Base-by-base conservation (phyloP, 345 rosid species). In the Camelina hispida region DNA sequence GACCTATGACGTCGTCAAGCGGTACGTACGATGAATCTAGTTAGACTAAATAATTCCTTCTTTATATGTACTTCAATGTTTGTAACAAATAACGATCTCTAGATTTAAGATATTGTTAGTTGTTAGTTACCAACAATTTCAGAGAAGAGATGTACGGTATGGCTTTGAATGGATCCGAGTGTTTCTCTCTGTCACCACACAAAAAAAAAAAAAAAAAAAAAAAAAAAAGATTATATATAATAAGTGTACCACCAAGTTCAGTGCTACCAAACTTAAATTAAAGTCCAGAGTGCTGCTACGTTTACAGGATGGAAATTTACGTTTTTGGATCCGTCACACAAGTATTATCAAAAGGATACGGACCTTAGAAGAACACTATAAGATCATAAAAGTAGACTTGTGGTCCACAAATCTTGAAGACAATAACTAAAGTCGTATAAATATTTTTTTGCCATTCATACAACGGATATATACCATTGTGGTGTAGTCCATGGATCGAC, bases 21-120 rank as follows among this genome's bases (percentile, higher is more conserved):
- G 42, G 76, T 63, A 53, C 70, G 76, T 63, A 53, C 70, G 70
- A 63, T 63, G 70, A 63, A 62, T 52, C 63, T 73, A 73, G 11
- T 47, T 71, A 71, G 25, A 37, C 51, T 48, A 60, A 22, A 3
- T 22, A 46, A 22, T 47, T 46, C 13, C 32, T 35, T 22, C n/a
- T 34, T 20, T 35, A 34, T 42, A 71, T 61, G 44, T 46, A n/a
- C n/a, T 9, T 57, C 16, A 47, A 18, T 56, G 37, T 16, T 59
- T 23, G 56, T 70, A 58, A 58, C 20, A 58, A 71, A 35, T 47
- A 60, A 35, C 13, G 68, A 22, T 22, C 40, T 9, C 28, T 13
- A 12, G n/a, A 25, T 51, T 12, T 72, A 38, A 62, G 44, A 52
- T 62, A 22, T 51, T 51, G 37, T 38, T 28, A 28, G 30, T 28